Percentiles rank a stretch among this genome's conserved stretches.
Conservation (phyloP, 2,329 filamentous ascomycete species). For the Scytalidium lignicola region DNA sequence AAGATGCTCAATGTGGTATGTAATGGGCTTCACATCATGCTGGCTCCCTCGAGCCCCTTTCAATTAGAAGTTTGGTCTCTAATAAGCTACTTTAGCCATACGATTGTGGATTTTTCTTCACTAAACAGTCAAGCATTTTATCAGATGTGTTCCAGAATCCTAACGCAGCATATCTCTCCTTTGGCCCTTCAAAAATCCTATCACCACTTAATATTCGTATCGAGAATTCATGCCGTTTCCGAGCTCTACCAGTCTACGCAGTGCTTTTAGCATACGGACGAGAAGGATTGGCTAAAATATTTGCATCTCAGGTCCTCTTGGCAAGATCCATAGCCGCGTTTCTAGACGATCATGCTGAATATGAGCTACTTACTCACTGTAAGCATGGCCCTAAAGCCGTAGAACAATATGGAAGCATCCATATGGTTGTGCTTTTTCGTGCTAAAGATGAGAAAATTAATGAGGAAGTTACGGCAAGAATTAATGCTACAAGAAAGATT, state of each 20-base stretch:
- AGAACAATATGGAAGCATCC: conserved; percentile 11
- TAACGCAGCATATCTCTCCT: conserved; percentile 74
- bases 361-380: conserved; percentile 60
- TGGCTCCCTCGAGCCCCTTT: neutral
- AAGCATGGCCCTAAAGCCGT: conserved; percentile 40
- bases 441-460: conserved; percentile 64
- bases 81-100: conserved; percentile 53
- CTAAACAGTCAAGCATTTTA: conserved; percentile 54
- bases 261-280: conserved; percentile 70
- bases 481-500: conserved; percentile 69
- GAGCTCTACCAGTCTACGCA: conserved; percentile 84
- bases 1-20: conserved; percentile 84
- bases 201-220: conserved; percentile 82
- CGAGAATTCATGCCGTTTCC: conserved; percentile 87
- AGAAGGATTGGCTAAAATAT: conserved; percentile 61
- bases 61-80: neutral
- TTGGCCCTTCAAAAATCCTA: conserved; percentile 47
- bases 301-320: conserved; percentile 67
- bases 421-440: conserved; percentile 71
- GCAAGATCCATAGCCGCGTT: conserved; percentile 62
- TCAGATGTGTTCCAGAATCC: conserved; percentile 71
- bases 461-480: conserved; percentile 56
- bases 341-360: conserved; percentile 55
- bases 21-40: conserved; percentile 14
- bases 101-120: conserved; percentile 87